Base-by-base conservation (phyloP, 345 rosid species). In the Hevea brasiliensis region DNA sequence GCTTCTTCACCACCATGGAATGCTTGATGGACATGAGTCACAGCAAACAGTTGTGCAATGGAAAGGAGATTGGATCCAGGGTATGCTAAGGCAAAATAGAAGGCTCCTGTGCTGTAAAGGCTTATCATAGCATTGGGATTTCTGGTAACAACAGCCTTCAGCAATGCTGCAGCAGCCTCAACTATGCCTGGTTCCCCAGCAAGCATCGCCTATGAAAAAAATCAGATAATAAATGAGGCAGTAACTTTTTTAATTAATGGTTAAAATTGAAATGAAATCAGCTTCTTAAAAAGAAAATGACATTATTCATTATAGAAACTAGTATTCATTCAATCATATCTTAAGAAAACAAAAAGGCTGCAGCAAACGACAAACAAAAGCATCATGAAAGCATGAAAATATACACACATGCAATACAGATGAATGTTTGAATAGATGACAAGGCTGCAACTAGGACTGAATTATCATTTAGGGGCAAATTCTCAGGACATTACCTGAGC, bases 1-100 rank as follows among this genome's bases (percentile, higher is more conserved):
- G 99, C 99, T 82, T 95, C 97, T 87, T 95, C 98, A 61, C 99
- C 99, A 65, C 99, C 99, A 87, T 95, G 99, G 80, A 95, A 95
- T 70, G 99, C 98, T 89, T 95, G 99, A 85, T 91, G 97, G 74
- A 92, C 90, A 72, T 95, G 99, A 84, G 99, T 95, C 51, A 79
- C 89, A 8, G 94, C 83, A 84, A 95, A 95, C 64, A 95, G 92
- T 80, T 91, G 98, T 66, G 99, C 90, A 61, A 95, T 92, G 24
- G 97, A 85, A 72, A 77, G 82, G 71, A 95, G 94, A 83, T 95
- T 92, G 61, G 99, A 95, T 79, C 99, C 99, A 79, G 99, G 98
- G 80, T 95, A 95, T 63, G 98, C 88, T 70, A 95, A 87, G 51
- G 98, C 93, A 85, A 95, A 92, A 84, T 89, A 95, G 83, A 95